A percentile compares a stretch with the other conserved stretches of the same genome.
These are phyloP conservation scores for Tuctoria greenei DNA, from an alignment of 176 grass and related monocot species.

Conservation along the genomic window DNA sequence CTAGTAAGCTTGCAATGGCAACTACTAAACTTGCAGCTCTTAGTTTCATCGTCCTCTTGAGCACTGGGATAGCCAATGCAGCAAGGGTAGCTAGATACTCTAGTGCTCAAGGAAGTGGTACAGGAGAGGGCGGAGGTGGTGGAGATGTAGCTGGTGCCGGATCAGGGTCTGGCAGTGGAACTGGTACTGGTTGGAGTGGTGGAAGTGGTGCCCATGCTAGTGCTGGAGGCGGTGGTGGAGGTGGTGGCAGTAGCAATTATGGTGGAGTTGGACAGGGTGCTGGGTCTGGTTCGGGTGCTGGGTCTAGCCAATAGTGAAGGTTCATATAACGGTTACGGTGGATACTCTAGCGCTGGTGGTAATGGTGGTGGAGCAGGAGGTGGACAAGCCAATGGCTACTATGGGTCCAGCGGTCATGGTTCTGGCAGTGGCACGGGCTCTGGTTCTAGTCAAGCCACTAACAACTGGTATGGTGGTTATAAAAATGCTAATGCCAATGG, in stretches of 20 bases:
- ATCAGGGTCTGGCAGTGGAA: background rate
- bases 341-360: background rate
- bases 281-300: background rate
- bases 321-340: background rate
- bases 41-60: background rate
- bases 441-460: background rate
- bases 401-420: slow-evolving; percentile 4
- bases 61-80: slow-evolving; percentile 19
- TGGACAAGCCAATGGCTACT: background rate
- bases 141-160: background rate
- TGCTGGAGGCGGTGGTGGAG: background rate
- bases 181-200: background rate
- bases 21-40: background rate
- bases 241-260: background rate
- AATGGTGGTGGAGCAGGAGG: background rate
- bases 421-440: background rate
- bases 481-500: slow-evolving; percentile 19
- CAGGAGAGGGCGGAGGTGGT: background rate
- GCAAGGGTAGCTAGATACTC: slow-evolving; percentile 25
- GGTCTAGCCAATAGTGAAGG: background rate
- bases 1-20: slow-evolving; percentile 6
- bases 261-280: background rate
- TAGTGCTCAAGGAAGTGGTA: background rate
- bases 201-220: background rate
- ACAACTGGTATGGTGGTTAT: background rate